These are phyloP conservation scores for Kuraishia piskuri DNA, from an alignment of 805 yeast genomes.

Conservation along the genomic window DNA sequence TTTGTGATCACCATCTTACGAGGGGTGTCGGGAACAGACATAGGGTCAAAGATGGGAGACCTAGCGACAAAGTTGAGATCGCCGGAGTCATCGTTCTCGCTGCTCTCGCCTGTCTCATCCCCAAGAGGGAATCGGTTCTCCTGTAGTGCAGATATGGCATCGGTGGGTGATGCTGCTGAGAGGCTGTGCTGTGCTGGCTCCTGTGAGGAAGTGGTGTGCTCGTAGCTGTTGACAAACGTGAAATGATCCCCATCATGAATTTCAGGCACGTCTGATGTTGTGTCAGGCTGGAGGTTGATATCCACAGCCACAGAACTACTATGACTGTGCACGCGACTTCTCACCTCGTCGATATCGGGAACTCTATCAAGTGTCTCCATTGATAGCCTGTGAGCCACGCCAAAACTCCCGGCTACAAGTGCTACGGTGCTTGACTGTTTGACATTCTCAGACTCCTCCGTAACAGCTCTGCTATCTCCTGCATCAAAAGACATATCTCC, in stretches of 20 bases:
- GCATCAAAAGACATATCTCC: neutral
- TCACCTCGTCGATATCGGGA: neutral
- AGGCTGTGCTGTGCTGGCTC: neutral
- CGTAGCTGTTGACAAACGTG: neutral
- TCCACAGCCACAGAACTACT: conserved; percentile 3
- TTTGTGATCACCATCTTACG: conserved; percentile 16
- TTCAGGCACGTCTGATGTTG: neutral
- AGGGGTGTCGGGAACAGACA: conserved; percentile 12
- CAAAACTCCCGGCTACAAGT: neutral
- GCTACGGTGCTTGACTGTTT: neutral
- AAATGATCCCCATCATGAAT: neutral
- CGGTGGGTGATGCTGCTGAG: neutral
- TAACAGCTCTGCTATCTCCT: neutral
- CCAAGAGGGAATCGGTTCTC: neutral
- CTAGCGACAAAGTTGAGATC: conserved; percentile 24
- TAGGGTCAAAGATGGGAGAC: conserved; percentile 22
- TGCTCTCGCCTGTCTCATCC: conserved; percentile 6
- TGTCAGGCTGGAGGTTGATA: neutral
- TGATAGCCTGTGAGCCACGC: neutral
- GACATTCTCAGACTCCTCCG: neutral
- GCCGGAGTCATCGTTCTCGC: conserved; percentile 15
- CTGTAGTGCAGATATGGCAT: neutral
- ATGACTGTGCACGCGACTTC: neutral
- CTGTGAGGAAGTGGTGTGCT: neutral
- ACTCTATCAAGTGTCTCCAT: neutral